These are phyloP conservation scores for Helianthus annuus DNA, from an alignment of 129 eudicot genomes.

Conservation along the genomic window DNA sequence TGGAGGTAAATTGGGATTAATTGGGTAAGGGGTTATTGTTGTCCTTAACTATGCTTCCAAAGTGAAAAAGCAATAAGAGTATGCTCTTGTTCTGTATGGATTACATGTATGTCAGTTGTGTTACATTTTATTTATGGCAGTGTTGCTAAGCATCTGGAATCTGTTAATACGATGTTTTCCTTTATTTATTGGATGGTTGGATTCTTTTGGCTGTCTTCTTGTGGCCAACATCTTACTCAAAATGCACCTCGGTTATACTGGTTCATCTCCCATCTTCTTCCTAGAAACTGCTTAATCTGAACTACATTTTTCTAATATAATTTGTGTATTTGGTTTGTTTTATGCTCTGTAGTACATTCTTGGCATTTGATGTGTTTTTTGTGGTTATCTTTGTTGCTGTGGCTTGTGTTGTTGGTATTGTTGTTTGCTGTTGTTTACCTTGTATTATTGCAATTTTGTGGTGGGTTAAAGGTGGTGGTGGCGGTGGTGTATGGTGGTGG, in stretches of 20 bases:
- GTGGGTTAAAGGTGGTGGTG: no score
- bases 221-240: constrained; percentile 51
- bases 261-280: constrained; percentile 39
- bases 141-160: constrained; percentile 84
- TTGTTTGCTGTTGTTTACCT: constrained; percentile 30
- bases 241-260: constrained; percentile 89
- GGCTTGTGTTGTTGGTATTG: constrained; percentile 87
- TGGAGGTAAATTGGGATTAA: not conserved
- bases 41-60: constrained; percentile 6
- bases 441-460: constrained; percentile 52
- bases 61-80: not conserved
- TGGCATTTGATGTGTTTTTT: constrained; percentile 35
- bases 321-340: constrained; percentile 18
- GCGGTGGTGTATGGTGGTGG: constrained; percentile 30
- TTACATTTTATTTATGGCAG: constrained; percentile 42
- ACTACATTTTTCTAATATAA: not conserved
- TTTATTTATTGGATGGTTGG: constrained; percentile 99
- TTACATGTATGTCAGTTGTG: constrained; percentile 11
- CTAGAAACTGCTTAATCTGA: not conserved
- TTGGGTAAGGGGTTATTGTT: constrained; percentile 9
- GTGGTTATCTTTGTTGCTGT: constrained; percentile 79
- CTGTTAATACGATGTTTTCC: constrained; percentile 81
- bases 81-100: not conserved
- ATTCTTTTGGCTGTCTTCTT: constrained; percentile 82
- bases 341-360: constrained; percentile 55